Evolutionary conservation across 176 grass and related monocot genomes (phyloP).

Genomic region (Oryza glumipatula): DNA sequence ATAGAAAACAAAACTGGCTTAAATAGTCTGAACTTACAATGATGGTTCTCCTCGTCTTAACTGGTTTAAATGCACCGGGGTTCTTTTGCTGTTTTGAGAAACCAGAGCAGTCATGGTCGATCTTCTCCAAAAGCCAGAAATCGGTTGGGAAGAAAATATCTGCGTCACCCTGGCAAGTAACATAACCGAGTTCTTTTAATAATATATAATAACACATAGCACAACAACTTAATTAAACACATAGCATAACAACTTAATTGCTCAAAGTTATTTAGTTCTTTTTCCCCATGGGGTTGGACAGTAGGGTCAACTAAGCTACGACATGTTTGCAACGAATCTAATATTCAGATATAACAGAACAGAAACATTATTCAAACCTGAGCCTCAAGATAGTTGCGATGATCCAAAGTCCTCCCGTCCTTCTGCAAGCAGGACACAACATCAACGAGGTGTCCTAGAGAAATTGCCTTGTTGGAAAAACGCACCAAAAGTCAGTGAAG

Average conservation of each 20-base stretch:
- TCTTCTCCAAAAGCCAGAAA: slow-evolving; percentile 82
- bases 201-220: neutral
- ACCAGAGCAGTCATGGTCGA: slow-evolving; percentile 84
- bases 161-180: slow-evolving; percentile 72
- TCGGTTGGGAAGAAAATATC: slow-evolving; percentile 98
- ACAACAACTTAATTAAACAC: too few relatives aligned
- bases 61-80: slow-evolving; percentile 65
- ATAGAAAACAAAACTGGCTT: neutral
- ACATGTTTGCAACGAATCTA: neutral
- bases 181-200: slow-evolving; percentile 28
- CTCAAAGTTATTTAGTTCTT: neutral
- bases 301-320: neutral
- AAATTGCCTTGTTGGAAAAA: slow-evolving; percentile 6
- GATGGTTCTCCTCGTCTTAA: slow-evolving; percentile 84
- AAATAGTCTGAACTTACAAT: slow-evolving; percentile 62
- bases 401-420: slow-evolving; percentile 77
- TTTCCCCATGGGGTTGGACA: neutral
- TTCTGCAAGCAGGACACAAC: slow-evolving; percentile 66
- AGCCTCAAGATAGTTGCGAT: slow-evolving; percentile 82
- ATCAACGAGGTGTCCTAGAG: slow-evolving; percentile 34
- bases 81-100: slow-evolving; percentile 66
- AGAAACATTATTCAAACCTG: slow-evolving; percentile 53
- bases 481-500: slow-evolving; percentile 8
- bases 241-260: neutral
- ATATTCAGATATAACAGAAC: slow-evolving; percentile 2